Base-by-base conservation (phyloP, 2,329 filamentous ascomycete genomes). In the Botrytis byssoidea region DNA sequence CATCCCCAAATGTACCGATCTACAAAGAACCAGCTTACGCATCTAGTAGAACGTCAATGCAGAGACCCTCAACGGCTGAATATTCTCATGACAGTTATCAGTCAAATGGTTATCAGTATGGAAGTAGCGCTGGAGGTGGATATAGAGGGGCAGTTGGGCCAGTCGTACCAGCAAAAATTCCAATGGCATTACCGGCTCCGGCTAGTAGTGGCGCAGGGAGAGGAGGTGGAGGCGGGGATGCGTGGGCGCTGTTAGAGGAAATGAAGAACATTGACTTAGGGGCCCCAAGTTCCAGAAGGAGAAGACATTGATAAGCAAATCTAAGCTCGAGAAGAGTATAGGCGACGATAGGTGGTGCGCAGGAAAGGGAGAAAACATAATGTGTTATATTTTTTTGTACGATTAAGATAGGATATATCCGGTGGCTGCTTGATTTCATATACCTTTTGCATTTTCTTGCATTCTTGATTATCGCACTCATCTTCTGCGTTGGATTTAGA, bases 81-180 rank as follows among this genome's bases (percentile, higher is more conserved):
- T 80, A 75, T 66, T 57, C 76, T 9, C 77, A 74, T 71, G 80
- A 81, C 60, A 79, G 79, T 51, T 79, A 78, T 67, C 67, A 75
- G 18, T 76, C 77, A 16, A 70, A 79, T 22, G 81, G 80, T 72
- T 71, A 71, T 57, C 79, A 66, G 35, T 73, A 79, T 60, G 78
- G 80, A 16, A 76, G 77, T 61, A 73, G 78, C 74, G 75, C 80
- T 76, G 35, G 65, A 22, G n/a, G 18, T 46, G 61, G 81, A 42
- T 79, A 83, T 80, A 72, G 80, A 37, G 76, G 79, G 16, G 79
- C 81, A 63, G 74, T 78, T 10, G 83, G 81, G 29, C 85, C 83
- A 0, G 91, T 91, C 20, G 88, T 93, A 67, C 91, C 92, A 5
- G 90, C 90, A n/a, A 93, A 93, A 82, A 84, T 93, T 14, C 90